These are phyloP conservation scores for Mortierella sp. DNA, from an alignment of 371 early-diverging fungal species.

Conservation along the genomic window DNA sequence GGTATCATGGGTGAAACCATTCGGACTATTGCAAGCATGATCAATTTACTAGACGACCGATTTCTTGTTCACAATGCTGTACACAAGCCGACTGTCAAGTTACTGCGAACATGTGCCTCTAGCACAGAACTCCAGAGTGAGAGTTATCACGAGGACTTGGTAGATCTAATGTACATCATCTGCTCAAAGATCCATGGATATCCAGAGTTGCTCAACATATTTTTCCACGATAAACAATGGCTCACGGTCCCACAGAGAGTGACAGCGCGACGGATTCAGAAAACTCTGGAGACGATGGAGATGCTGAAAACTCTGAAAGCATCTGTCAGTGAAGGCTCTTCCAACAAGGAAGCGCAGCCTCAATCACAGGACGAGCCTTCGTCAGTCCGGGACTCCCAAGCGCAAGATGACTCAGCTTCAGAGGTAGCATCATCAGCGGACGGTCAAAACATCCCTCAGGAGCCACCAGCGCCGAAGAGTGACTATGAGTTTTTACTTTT, in stretches of 20 bases:
- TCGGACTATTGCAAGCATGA: slow-evolving; percentile 83
- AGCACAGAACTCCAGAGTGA: slow-evolving; percentile 70
- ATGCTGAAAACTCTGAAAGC: slow-evolving; percentile 23
- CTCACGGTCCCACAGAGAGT: slow-evolving; percentile 72
- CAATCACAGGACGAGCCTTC: background rate
- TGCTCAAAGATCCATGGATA: slow-evolving; percentile 93
- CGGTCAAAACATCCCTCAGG: slow-evolving; percentile 13
- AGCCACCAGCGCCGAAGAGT: slow-evolving; percentile 56
- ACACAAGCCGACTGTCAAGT: slow-evolving; percentile 86
- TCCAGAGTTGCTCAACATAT: slow-evolving; percentile 89
- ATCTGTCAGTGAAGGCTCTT: slow-evolving; percentile 11
- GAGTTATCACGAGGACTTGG: slow-evolving; percentile 84
- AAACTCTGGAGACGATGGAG: slow-evolving; percentile 51
- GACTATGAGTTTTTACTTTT: slow-evolving; percentile 89
- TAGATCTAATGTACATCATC: slow-evolving; percentile 90
- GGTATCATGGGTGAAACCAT: slow-evolving; percentile 92
- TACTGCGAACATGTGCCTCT: slow-evolving; percentile 78
- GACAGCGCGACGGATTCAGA: slow-evolving; percentile 34
- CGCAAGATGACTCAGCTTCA: background rate
- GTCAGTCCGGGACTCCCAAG: slow-evolving; percentile 5
- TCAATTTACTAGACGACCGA: slow-evolving; percentile 87
- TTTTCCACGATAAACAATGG: slow-evolving; percentile 89
- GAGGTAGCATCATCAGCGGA: slow-evolving; percentile 14
- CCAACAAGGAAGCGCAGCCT: background rate
- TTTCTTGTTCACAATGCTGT: slow-evolving; percentile 92